A percentile compares a stretch with the other conserved stretches of the same genome.
Evolutionary conservation across 2,329 filamentous ascomycete genomes (phyloP).

Genomic region (Cryphonectria nitschkei): DNA sequence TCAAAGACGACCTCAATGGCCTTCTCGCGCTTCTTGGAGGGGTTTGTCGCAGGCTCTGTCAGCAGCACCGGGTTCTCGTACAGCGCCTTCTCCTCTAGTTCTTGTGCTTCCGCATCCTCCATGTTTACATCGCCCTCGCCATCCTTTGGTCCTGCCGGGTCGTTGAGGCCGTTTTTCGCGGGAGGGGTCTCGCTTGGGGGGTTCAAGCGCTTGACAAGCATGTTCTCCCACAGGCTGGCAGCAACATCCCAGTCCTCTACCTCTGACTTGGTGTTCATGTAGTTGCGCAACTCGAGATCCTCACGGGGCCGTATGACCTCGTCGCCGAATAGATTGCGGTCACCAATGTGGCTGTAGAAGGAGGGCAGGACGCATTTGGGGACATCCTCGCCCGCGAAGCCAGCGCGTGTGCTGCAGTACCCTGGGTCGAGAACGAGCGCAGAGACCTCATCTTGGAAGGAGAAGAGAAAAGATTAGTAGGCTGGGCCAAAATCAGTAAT

Average conservation of each 20-base stretch:
- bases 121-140: constrained; percentile 64
- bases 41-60: constrained; percentile 94
- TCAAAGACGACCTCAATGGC: constrained; percentile 97
- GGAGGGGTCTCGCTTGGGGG: constrained; percentile 72
- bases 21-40: constrained; percentile 85
- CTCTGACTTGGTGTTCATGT: constrained; percentile 84
- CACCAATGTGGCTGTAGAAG: constrained; percentile 73
- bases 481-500: constrained; percentile 41
- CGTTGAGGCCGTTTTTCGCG: constrained; percentile 78
- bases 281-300: constrained; percentile 84
- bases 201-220: constrained; percentile 86
- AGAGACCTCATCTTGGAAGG: constrained; percentile 79
- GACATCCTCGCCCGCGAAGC: constrained; percentile 96
- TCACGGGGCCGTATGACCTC: constrained; percentile 80
- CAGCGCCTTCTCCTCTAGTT: constrained; percentile 71
- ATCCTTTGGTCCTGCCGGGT: constrained; percentile 62
- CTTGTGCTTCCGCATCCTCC: constrained; percentile 57
- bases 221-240: constrained; percentile 87
- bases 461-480: background rate
- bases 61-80: constrained; percentile 89
- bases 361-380: constrained; percentile 93
- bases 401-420: constrained; percentile 87
- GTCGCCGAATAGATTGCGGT: constrained; percentile 78
- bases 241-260: constrained; percentile 98
- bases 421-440: constrained; percentile 96